Base-by-base conservation (phyloP, 2,329 filamentous ascomycete genomes). In the Stagonosporopsis rhizophila region DNA sequence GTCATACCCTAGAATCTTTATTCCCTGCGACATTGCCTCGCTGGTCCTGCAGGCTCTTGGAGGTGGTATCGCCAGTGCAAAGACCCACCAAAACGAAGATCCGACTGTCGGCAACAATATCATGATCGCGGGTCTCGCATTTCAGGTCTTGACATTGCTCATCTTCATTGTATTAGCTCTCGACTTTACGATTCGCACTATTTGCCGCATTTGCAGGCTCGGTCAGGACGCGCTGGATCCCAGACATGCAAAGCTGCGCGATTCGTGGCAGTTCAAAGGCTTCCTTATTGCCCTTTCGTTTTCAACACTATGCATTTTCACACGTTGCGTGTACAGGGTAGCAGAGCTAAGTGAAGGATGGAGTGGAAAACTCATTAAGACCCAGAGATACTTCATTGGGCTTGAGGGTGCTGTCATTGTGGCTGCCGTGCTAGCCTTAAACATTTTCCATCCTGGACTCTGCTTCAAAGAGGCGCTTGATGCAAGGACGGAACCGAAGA, bases 261-360 rank as follows among this genome's bases (percentile, higher is more conserved):
- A 51, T 37, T 79, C 79, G 14, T 65, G 63, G 41, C 67, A 71
- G 22, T 87, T 88, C 75, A 78, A 77, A 51, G 77, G 78, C 12
- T 89, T 88, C 71, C 71, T 87, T 5, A 66, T 65, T n/a, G 84
- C 82, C 11, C 78, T 89, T 17, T 70, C 76, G 1, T 70, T 88
- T 2, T 81, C 86, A 2, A 87, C 86, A n/a, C 48, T 89, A 12
- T 82, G 81, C 63, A 86, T 91, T 66, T 83, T 90, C 59, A 83
- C 84, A 65, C 80, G 89, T 8, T 87, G 83, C 61, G 82, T 86
- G 38, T 91, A 86, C 73, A 83, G 89, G 51, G 83, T 89, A 20
- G 84, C 83, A 0, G 88, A 91, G 79, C 75, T 91, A 60, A 84
- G 82, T 60, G 78, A 83, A 48, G 88, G 88, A 1, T 91, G 86